phyloP scores from a whole-genome alignment of 768 basidiomycete species.

The Agrocybe pediades region DNA sequence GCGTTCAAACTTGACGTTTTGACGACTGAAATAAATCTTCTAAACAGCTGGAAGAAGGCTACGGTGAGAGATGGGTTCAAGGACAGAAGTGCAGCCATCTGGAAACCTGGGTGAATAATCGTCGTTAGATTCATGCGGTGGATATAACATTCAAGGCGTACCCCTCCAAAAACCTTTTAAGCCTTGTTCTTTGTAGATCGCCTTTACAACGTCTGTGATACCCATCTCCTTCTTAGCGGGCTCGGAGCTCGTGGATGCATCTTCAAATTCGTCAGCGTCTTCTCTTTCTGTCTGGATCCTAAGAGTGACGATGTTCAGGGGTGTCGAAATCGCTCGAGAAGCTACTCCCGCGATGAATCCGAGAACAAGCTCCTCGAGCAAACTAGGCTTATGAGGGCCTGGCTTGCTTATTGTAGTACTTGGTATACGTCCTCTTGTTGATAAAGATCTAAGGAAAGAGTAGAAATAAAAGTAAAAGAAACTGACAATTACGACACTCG shows the following conservation, averaged over 20 bases:
- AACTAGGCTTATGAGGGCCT: constrained; percentile 31
- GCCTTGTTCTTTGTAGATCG: constrained; percentile 51
- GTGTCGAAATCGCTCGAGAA: constrained; percentile 55
- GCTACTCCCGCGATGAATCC: constrained; percentile 61
- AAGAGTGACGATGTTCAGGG: constrained; percentile 57
- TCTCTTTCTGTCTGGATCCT: constrained; percentile 48
- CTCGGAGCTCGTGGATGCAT: background rate
- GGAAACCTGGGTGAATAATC: constrained; percentile 44
- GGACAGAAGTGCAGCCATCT: constrained; percentile 47
- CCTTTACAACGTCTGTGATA: constrained; percentile 33
- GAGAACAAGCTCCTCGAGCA: constrained; percentile 51
- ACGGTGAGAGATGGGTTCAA: constrained; percentile 62
- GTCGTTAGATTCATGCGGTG: background rate
- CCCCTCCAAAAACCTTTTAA: constrained; percentile 60
- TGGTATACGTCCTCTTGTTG: constrained; percentile 33
- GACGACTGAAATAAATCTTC: constrained; percentile 35
- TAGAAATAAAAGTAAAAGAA: constrained; percentile 66
- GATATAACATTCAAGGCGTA: constrained; percentile 18
- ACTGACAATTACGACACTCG: constrained; percentile 28
- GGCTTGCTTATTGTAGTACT: constrained; percentile 2
- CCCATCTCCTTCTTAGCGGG: constrained; percentile 13
- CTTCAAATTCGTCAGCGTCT: constrained; percentile 29
- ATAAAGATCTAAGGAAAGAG: constrained; percentile 44
- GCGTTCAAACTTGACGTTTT: constrained; percentile 14
- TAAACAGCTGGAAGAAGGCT: constrained; percentile 52